These are phyloP conservation scores for Colletotrichum sp. DNA, from an alignment of 2,329 filamentous ascomycete species.

Conservation along the genomic window DNA sequence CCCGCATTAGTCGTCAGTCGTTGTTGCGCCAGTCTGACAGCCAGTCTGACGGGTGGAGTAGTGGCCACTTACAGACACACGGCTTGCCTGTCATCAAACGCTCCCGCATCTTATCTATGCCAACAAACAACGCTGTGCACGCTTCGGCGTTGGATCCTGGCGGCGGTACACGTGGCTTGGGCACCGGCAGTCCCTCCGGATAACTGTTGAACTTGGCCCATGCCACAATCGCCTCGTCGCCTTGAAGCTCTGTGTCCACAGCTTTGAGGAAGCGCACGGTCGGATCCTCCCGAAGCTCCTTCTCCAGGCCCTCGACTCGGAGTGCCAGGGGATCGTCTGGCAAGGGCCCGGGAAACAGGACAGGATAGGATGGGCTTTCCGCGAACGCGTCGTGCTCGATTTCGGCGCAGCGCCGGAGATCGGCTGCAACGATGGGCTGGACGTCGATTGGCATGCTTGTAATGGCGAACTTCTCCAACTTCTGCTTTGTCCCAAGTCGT, in stretches of 20 bases:
- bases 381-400: constrained; percentile 9
- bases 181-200: constrained; percentile 26
- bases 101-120: constrained; percentile 31
- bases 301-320: constrained; percentile 25
- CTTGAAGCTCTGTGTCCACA: constrained; percentile 20
- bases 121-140: constrained; percentile 33
- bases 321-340: constrained; percentile 24
- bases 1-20: not conserved
- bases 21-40: not conserved
- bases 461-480: not conserved
- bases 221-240: constrained; percentile 31
- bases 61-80: constrained; percentile 36
- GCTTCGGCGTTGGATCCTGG: constrained; percentile 36
- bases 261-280: constrained; percentile 14
- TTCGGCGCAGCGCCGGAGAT: constrained; percentile 17
- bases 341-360: constrained; percentile 33
- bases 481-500: not conserved
- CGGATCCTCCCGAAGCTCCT: constrained; percentile 16
- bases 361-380: not conserved
- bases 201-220: constrained; percentile 41
- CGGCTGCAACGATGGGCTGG: not conserved
- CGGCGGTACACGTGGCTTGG: constrained; percentile 26
- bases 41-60: not conserved
- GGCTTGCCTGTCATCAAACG: constrained; percentile 33
- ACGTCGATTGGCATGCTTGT: constrained; percentile 18